Evolutionary conservation across 1,139 yeast species (phyloP).

Genomic region (Candida sp.): DNA sequence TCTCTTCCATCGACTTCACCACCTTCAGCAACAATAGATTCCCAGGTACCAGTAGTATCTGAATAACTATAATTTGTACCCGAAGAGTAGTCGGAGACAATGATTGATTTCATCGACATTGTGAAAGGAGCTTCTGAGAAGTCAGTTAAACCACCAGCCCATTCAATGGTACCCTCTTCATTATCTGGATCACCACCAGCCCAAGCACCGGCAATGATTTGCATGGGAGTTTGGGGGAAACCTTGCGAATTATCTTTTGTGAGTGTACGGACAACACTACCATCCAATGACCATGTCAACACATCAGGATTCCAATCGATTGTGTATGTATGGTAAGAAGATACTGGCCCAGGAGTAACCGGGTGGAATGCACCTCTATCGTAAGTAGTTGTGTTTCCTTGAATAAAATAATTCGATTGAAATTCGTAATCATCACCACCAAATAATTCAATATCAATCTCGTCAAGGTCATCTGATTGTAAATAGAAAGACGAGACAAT

Average conservation of each 20-base stretch:
- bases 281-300: slow-evolving; percentile 63
- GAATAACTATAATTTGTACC: slow-evolving; percentile 67
- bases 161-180: slow-evolving; percentile 66
- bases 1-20: slow-evolving; percentile 67
- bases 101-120: slow-evolving; percentile 59
- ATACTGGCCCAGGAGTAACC: slow-evolving; percentile 45
- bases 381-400: slow-evolving; percentile 74
- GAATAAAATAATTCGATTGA: slow-evolving; percentile 79
- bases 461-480: slow-evolving; percentile 85
- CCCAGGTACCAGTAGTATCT: slow-evolving; percentile 65
- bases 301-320: slow-evolving; percentile 74
- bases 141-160: slow-evolving; percentile 85
- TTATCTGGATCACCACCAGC: slow-evolving; percentile 78
- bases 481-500: slow-evolving; percentile 76
- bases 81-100: slow-evolving; percentile 76
- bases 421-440: slow-evolving; percentile 73
- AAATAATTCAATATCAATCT: slow-evolving; percentile 81
- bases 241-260: slow-evolving; percentile 53
- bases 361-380: slow-evolving; percentile 74
- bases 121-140: slow-evolving; percentile 63
- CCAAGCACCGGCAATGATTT: slow-evolving; percentile 67
- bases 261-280: slow-evolving; percentile 54
- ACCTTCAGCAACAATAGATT: slow-evolving; percentile 59
- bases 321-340: slow-evolving; percentile 68
- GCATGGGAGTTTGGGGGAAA: slow-evolving; percentile 81